Percentiles rank a stretch among this genome's conserved stretches.
Conservation (phyloP, 1,139 yeast genomes). For the Pichia sp. region DNA sequence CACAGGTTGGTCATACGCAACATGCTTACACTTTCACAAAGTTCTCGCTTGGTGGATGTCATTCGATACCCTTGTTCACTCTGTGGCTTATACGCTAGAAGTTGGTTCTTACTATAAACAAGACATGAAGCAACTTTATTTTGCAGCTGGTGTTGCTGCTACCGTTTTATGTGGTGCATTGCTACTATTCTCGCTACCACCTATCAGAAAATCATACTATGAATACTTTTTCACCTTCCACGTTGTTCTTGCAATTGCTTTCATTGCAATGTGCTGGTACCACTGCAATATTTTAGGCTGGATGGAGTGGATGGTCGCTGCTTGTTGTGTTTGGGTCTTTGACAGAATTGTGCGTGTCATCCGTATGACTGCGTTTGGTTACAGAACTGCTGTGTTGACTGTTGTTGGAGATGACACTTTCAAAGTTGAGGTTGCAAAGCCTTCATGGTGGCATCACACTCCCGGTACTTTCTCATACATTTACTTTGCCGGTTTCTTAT, state of each 20-base stretch:
- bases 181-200: slow-evolving; percentile 37
- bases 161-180: slow-evolving; percentile 35
- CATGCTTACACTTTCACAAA: slow-evolving; percentile 51
- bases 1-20: slow-evolving; percentile 55
- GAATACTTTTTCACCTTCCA: slow-evolving; percentile 34
- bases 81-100: slow-evolving; percentile 18
- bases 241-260: slow-evolving; percentile 29
- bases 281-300: slow-evolving; percentile 36
- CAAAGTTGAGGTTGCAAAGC: slow-evolving; percentile 35
- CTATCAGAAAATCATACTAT: slow-evolving; percentile 42
- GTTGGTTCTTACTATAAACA: slow-evolving; percentile 6
- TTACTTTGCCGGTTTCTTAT: slow-evolving; percentile 16
- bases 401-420: slow-evolving; percentile 31
- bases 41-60: slow-evolving; percentile 49
- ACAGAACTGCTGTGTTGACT: slow-evolving; percentile 23
- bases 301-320: slow-evolving; percentile 38
- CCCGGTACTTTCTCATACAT: slow-evolving; percentile 43
- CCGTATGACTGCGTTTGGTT: slow-evolving; percentile 32
- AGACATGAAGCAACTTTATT: slow-evolving; percentile 25
- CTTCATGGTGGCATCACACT: slow-evolving; percentile 30
- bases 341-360: slow-evolving; percentile 33
- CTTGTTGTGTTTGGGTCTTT: slow-evolving; percentile 32
- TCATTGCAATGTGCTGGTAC: slow-evolving; percentile 34
- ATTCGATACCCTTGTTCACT: slow-evolving; percentile 22
- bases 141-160: slow-evolving; percentile 31